Evolutionary conservation across 2,329 filamentous ascomycete species (phyloP), one percentile per base, ranked within the genome.

Genomic region (Colletotrichum eremochloae): DNA sequence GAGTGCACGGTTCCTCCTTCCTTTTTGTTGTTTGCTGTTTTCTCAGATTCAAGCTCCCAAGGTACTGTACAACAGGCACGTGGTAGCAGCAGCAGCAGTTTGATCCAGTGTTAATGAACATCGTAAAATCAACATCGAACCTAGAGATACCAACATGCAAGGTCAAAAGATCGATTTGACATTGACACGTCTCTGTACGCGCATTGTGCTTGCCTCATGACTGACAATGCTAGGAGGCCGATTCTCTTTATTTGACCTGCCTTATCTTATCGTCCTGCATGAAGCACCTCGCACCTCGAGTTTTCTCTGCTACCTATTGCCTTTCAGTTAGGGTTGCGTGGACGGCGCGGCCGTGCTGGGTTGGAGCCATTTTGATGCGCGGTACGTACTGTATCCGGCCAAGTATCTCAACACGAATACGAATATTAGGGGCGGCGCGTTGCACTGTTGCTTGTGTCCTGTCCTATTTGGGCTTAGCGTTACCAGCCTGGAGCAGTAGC

Each of bases 391-490:
- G 63, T 71, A 57, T 61, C 57, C 15, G n/a, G 2, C 5, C 15
- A 20, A 18, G 44, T 20, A 6, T 20, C 18, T 33, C 46, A 72
- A 72, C 56, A 50, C 68, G 72, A 74, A 74, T 74, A 74, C 68
- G 72, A 74, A 68, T 12, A 52, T 53, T 24, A 24, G 68, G 64
- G 63, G 64, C 61, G 53, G 44, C 36, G 33, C 38, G 53, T n/a
- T 29, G 63, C 40, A 46, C 44, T 33, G 55, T 62, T 57, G 29
- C 38, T 18, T n/a, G 9, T 31, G 44, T 24, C n/a, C 18, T 48
- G 60, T 52, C 24, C 48, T 40, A 48, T 58, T 58, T 31, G 29
- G 53, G 52, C 61, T 65, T 46, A n/a, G 44, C 52, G 53, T 62
- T 53, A 36, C 46, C 24, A 31, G 38, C 38, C 42, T 15, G 46